These are phyloP conservation scores for Cystobasidium ongulense DNA, from an alignment of 768 basidiomycete genomes.

Conservation along the genomic window DNA sequence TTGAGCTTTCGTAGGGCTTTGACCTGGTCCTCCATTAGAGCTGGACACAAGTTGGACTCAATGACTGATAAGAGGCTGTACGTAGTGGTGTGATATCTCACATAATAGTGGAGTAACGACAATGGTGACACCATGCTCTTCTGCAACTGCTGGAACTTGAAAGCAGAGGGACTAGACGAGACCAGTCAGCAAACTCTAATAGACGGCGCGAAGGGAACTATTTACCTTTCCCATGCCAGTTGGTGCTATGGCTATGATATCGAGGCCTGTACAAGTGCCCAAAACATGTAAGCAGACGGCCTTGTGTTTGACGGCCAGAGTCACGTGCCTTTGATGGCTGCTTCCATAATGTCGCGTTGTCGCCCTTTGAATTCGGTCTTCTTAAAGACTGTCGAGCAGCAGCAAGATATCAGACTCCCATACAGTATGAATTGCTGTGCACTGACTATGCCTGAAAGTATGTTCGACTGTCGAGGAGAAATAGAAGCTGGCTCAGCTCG, in stretches of 20 bases:
- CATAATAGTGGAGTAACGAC: slow-evolving; percentile 12
- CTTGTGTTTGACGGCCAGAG: background rate
- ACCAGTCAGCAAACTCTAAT: background rate
- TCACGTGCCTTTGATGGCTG: slow-evolving; percentile 50
- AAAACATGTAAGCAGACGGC: background rate
- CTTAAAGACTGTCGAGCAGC: slow-evolving; percentile 55
- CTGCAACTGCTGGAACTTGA: slow-evolving; percentile 68
- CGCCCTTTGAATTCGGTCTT: slow-evolving; percentile 64
- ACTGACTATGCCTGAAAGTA: slow-evolving; percentile 18
- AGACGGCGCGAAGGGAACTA: slow-evolving; percentile 40
- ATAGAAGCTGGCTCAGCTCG: background rate
- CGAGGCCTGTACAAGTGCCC: slow-evolving; percentile 49
- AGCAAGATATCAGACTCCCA: background rate
- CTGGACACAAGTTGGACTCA: too few species aligned
- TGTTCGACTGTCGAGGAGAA: background rate
- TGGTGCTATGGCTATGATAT: slow-evolving; percentile 50
- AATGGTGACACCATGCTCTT: slow-evolving; percentile 49
- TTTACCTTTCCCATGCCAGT: slow-evolving; percentile 77
- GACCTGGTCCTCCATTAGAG: slow-evolving; percentile 36
- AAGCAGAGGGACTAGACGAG: slow-evolving; percentile 54
- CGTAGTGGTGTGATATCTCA: background rate
- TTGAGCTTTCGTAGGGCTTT: slow-evolving; percentile 45
- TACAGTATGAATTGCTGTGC: background rate
- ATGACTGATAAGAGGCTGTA: too few species aligned
- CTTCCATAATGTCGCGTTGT: slow-evolving; percentile 66